These are phyloP conservation scores for Globisporangium viniferum DNA, from an alignment of 352 stramenopile species.

Conservation along the genomic window DNA sequence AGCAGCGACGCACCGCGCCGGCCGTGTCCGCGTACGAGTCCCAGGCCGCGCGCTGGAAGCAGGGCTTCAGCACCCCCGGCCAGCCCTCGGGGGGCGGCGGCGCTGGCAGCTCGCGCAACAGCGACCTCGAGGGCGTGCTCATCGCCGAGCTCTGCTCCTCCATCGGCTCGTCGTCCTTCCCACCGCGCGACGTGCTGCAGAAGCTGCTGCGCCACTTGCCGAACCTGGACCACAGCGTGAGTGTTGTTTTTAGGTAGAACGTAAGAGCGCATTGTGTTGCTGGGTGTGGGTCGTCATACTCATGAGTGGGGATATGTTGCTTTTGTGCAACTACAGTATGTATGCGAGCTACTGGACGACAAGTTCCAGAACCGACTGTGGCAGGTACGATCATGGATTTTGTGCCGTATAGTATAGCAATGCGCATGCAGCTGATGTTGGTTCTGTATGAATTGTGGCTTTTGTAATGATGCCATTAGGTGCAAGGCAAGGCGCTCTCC, in stretches of 20 bases:
- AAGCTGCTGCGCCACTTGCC: conserved; percentile 72
- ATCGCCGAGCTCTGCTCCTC: conserved; percentile 78
- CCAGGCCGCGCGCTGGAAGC: conserved; percentile 71
- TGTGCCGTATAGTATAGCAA: neutral
- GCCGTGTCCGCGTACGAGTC: conserved; percentile 66
- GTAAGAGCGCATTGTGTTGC: neutral
- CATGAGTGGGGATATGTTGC: neutral
- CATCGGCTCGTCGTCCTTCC: conserved; percentile 76
- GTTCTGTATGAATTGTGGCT: neutral
- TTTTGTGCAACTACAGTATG: conserved; percentile 38
- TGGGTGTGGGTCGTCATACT: neutral
- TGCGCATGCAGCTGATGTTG: neutral
- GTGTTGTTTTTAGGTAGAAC: no score
- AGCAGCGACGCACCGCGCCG: conserved; percentile 20
- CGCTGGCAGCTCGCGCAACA: conserved; percentile 24
- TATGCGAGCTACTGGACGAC: conserved; percentile 81
- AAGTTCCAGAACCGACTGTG: conserved; percentile 82
- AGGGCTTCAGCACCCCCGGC: conserved; percentile 42
- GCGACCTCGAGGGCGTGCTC: conserved; percentile 65
- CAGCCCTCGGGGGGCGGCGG: neutral
- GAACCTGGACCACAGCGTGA: conserved; percentile 67
- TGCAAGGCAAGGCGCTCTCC: conserved; percentile 77
- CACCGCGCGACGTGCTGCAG: conserved; percentile 70
- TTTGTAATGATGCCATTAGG: conserved; percentile 9
- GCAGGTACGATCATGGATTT: conserved; percentile 30